Evolutionary conservation across 371 early-diverging fungal species (phyloP).

Genomic region (Syncephalastrum racemosum): DNA sequence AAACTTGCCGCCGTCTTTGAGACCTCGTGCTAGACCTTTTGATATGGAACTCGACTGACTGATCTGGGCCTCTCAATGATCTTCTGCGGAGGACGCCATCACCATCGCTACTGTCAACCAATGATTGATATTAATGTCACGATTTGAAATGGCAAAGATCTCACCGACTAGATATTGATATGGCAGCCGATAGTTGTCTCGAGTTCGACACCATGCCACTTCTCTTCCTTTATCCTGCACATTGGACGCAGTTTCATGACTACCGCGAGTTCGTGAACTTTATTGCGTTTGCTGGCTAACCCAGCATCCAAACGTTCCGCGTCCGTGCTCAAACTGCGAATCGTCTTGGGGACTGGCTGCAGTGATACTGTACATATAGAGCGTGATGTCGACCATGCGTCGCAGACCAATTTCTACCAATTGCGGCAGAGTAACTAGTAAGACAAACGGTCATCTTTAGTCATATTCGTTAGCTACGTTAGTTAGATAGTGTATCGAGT

Average conservation of each 20-base stretch:
- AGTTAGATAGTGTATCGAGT: too few relatives aligned
- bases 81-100: neutral
- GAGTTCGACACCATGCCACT: constrained; percentile 4
- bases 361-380: too few relatives aligned
- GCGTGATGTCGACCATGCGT: too few relatives aligned
- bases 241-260: constrained; percentile 8
- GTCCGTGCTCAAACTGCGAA: too few relatives aligned
- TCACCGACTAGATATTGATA: neutral
- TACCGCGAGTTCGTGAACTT: constrained; percentile 5
- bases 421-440: too few relatives aligned
- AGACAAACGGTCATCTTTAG: too few relatives aligned
- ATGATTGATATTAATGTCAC: neutral
- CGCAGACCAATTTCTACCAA: too few relatives aligned
- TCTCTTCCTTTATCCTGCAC: constrained; percentile 1
- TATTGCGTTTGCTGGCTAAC: too few relatives aligned
- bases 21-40: neutral
- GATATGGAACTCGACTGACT: too few relatives aligned
- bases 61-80: neutral
- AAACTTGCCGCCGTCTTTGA: neutral
- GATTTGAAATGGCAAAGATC: neutral
- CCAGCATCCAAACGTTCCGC: too few relatives aligned
- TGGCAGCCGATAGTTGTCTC: constrained; percentile 5
- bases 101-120: neutral
- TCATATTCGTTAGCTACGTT: too few relatives aligned
- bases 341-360: too few relatives aligned